Base-by-base conservation (phyloP, 176 grass and related monocot genomes). In the Cenchrus fungigraminus region DNA sequence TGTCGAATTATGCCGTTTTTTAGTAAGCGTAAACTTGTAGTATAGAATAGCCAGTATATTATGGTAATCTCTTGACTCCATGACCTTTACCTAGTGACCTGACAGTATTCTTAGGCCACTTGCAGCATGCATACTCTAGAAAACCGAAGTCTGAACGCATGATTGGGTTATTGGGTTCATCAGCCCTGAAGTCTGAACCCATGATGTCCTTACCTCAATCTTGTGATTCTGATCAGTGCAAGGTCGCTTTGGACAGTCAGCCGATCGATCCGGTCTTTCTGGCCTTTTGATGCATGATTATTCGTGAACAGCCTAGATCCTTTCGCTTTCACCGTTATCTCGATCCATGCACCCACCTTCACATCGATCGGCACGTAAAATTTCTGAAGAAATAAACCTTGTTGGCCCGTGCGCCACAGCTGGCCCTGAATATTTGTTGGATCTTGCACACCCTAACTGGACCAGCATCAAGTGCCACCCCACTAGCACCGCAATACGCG, bases 351-450 rank as follows among this genome's bases (percentile, higher is more conserved):
- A 34, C 8, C 29, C 31, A 37, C 12, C 29, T 44, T 25, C 79
- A 60, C 79, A 77, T 77, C 64, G 80, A 78, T 78, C 56, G 56
- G 60, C 68, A 74, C 60, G 80, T 20, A 78, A 43, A 43, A 40
- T 19, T 3, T 13, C 60, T 44, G n/a, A 76, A 69, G 61, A 55
- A 71, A 77, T 55, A 56, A 76, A 49, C 22, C 58, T 0, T 22
- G 55, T 91, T 54, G 89, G 59, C 74, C 75, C 51, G 50, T 32
- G 74, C 77, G 66, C 74, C 53, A 29, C 78, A 51, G 65, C 65
- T 34, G 65, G 65, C 83, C 79, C 74, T 79, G 74, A 74, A 78
- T 75, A 68, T 68, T 79, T 71, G 85, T 87, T 87, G 81, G 85
- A 91, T 91, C 85, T 87, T 64, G 80, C 45, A 74, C 72, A 47